A percentile compares a stretch with the other conserved stretches of the same genome.
These are phyloP conservation scores for Fomes fomentarius DNA, from an alignment of 1,284 basidiomycete genomes.

Conservation along the genomic window DNA sequence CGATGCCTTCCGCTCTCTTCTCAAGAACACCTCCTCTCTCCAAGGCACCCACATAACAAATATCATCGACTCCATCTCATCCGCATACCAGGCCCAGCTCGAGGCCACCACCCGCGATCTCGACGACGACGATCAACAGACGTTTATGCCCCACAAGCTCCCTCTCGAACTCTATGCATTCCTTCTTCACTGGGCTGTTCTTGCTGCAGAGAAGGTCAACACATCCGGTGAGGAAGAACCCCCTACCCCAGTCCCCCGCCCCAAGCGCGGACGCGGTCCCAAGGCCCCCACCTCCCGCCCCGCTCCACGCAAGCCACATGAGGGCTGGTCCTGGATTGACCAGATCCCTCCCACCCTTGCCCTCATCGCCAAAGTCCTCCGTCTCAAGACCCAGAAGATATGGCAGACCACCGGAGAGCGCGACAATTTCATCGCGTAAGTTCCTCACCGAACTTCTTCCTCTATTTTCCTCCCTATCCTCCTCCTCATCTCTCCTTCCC, in stretches of 20 bases:
- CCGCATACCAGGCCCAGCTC: constrained; percentile 71
- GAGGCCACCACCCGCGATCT: constrained; percentile 69
- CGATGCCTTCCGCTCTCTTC: constrained; percentile 77
- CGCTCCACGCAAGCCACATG: constrained; percentile 48
- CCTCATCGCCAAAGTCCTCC: constrained; percentile 47
- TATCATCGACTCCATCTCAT: constrained; percentile 76
- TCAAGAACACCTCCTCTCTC: constrained; percentile 69
- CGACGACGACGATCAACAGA: constrained; percentile 72
- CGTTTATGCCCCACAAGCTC: constrained; percentile 67
- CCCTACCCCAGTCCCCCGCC: constrained; percentile 48
- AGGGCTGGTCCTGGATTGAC: constrained; percentile 78
- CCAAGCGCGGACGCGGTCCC: constrained; percentile 59
- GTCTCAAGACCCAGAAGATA: constrained; percentile 77
- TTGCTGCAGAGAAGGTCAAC: constrained; percentile 75
- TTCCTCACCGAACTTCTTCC: constrained; percentile 11
- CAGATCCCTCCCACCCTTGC: constrained; percentile 42
- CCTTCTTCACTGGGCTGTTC: constrained; percentile 84
- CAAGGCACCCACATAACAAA: constrained; percentile 71
- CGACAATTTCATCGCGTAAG: constrained; percentile 84
- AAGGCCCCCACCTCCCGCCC: constrained; percentile 50
- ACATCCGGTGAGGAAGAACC: constrained; percentile 54
- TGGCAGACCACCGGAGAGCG: constrained; percentile 87
- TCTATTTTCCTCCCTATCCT: constrained; percentile 35
- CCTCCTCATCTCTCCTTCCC: background rate
- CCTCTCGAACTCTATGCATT: constrained; percentile 91